Evolutionary conservation across 495 filamentous ascomycete species (phyloP), one percentile per base, ranked within the genome.

Genomic region (Tirmania nivea): DNA sequence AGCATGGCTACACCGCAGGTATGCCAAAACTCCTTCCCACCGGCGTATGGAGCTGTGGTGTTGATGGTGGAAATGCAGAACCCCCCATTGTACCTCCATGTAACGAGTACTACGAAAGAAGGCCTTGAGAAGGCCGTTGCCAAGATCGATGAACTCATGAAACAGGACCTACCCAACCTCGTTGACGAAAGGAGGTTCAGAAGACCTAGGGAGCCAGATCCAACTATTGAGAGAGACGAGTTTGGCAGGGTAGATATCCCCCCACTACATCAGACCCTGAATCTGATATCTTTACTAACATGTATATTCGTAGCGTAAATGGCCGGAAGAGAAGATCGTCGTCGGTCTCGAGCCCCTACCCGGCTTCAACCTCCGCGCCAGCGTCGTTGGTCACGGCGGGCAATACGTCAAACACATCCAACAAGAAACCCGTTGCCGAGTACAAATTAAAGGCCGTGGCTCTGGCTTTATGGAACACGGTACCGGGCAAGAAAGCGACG

Each of bases 391-490:
- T 17, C 83, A 88, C 60, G 84, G 85, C 35, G 90, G 90, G 51
- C 77, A 81, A 20, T 93, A 95, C 61, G 90, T 97, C 45, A 97
- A 97, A 67, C 85, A 95, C 61, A 95, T 97, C 60, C 89, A 96
- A 65, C 78, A 85, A 63, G 85, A 92, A 66, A 95, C 90, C 34
- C 73, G 82, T 48, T 95, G 90, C 65, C 83, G 86, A 59, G 90
- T 97, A 14, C 90, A 96, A 64, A 95, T 97, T 69, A 97, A 96
- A 61, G 90, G 90, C 36, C 84, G 85, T 53, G 86, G 86, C n/a
- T 96, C 90, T 37, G 89, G 88, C 14, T 97, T 92, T 63, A 79
- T 88, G 60, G 90, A 97, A 63, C 77, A 78, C 14, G 78, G 77
- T 34, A 88, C 88, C 19, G 78, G 79, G 50, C 74, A 71, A 16